A percentile compares a stretch with the other conserved stretches of the same genome.
These are phyloP conservation scores for Sugiyamaella castrensis DNA, from an alignment of 1,139 yeast genomes.

Conservation along the genomic window DNA sequence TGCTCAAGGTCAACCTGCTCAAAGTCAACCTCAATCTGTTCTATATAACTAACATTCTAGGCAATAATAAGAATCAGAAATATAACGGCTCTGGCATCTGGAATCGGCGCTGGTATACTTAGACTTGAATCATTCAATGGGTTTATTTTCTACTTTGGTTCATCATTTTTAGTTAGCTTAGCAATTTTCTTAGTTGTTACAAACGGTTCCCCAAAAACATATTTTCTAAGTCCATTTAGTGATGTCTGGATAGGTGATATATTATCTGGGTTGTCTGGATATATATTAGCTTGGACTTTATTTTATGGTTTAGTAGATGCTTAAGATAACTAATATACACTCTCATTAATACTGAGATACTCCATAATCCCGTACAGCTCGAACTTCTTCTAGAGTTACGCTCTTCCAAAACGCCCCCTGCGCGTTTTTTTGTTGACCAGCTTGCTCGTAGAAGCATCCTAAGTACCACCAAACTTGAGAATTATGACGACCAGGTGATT, in stretches of 20 bases:
- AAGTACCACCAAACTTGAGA: slow-evolving; percentile 76
- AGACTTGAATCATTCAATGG: slow-evolving; percentile 66
- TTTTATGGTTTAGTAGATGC: slow-evolving; percentile 61
- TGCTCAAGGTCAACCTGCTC: too few species aligned
- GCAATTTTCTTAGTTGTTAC: slow-evolving; percentile 46
- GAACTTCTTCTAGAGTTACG: slow-evolving; percentile 61
- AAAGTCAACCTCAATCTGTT: too few species aligned
- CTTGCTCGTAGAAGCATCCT: slow-evolving; percentile 59
- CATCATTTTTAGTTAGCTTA: slow-evolving; percentile 47
- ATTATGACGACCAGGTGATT: slow-evolving; percentile 51
- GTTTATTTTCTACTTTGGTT: slow-evolving; percentile 53
- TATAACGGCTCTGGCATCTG: slow-evolving; percentile 61
- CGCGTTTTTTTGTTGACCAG: slow-evolving; percentile 54
- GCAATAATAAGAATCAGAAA: slow-evolving; percentile 46
- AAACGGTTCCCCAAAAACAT: slow-evolving; percentile 44
- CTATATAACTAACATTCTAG: slow-evolving; percentile 6
- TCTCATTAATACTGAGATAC: slow-evolving; percentile 14
- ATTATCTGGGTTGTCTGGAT: slow-evolving; percentile 62
- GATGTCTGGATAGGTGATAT: slow-evolving; percentile 58
- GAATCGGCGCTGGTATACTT: slow-evolving; percentile 69
- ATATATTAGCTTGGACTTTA: slow-evolving; percentile 81
- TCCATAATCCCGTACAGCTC: slow-evolving; percentile 56
- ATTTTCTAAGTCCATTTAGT: slow-evolving; percentile 52
- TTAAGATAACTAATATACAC: slow-evolving; percentile 10
- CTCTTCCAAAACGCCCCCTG: slow-evolving; percentile 61